These are phyloP conservation scores for Tubosaeta sp. DNA, from an alignment of 768 basidiomycete genomes.

Conservation along the genomic window DNA sequence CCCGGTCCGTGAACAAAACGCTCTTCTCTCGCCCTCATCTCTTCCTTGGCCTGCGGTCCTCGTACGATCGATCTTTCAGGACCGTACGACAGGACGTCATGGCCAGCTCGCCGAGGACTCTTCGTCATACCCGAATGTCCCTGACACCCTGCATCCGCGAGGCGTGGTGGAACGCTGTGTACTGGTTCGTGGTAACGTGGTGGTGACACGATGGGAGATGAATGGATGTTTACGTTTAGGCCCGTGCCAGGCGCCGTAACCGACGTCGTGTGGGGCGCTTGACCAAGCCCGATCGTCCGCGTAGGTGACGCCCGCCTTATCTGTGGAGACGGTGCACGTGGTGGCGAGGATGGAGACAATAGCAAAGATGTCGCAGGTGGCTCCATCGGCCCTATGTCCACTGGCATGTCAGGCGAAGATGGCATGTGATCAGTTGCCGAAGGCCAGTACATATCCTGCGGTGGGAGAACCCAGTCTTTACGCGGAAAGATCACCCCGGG, in stretches of 20 bases:
- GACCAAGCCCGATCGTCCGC: constrained; percentile 9
- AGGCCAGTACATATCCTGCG: constrained; percentile 15
- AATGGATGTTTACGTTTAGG: constrained; percentile 6
- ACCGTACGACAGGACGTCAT: constrained; percentile 7
- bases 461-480: constrained; percentile 13
- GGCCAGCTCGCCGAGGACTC: constrained; percentile 17
- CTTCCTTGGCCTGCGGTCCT: constrained; percentile 8
- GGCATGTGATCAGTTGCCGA: neutral
- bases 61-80: constrained; percentile 4
- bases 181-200: constrained; percentile 18
- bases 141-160: constrained; percentile 24
- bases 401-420: constrained; percentile 4
- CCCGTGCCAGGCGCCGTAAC: neutral
- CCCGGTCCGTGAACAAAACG: constrained; percentile 5
- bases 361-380: constrained; percentile 12
- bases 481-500: constrained; percentile 24
- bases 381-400: constrained; percentile 1
- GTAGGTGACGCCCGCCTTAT: constrained; percentile 15
- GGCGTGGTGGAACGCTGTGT: constrained; percentile 12
- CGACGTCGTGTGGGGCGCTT: neutral
- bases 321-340: constrained; percentile 6
- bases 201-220: constrained; percentile 10
- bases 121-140: constrained; percentile 11
- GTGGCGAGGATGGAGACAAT: constrained; percentile 13
- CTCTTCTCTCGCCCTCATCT: constrained; percentile 9